Percentiles rank a stretch among this genome's conserved stretches.
Conservation (phyloP, 176 grass and related monocot species). For the Eragrostis nindensis region DNA sequence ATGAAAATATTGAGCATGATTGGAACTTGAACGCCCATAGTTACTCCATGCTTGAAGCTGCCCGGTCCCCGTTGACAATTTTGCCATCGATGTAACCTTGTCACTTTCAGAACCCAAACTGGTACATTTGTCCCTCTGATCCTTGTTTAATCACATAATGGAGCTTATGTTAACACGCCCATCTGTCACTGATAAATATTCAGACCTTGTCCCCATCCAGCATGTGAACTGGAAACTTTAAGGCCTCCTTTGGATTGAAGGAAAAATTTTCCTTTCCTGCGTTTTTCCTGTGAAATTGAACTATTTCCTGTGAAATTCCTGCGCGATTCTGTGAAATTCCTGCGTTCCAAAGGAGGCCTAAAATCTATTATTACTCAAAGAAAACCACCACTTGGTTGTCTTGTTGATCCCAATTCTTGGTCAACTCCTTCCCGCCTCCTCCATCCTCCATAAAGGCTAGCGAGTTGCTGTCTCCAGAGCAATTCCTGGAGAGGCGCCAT, state of each 20-base stretch:
- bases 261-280: too few relatives aligned
- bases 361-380: too few relatives aligned
- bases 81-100: conserved; percentile 19
- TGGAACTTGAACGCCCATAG: not conserved
- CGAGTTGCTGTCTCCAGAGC: not conserved
- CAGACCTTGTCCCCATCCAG: conserved; percentile 22
- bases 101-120: conserved; percentile 31
- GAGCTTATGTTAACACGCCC: conserved; percentile 15
- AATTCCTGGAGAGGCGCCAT: conserved; percentile 32
- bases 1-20: not conserved
- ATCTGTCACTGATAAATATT: conserved; percentile 22
- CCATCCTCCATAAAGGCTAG: conserved; percentile 22
- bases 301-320: too few relatives aligned
- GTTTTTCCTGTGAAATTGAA: too few relatives aligned
- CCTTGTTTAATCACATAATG: conserved; percentile 18
- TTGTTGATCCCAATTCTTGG: conserved; percentile 25
- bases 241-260: not conserved
- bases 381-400: conserved; percentile 3
- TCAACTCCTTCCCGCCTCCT: conserved; percentile 40
- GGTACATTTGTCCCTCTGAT: conserved; percentile 27
- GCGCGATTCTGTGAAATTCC: too few relatives aligned
- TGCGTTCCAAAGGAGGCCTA: too few relatives aligned
- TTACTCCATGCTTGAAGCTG: not conserved
- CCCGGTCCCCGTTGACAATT: conserved; percentile 26
- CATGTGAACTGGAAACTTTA: conserved; percentile 20